Conservation (phyloP, 1,284 basidiomycete species). For the Puccinia horiana region DNA sequence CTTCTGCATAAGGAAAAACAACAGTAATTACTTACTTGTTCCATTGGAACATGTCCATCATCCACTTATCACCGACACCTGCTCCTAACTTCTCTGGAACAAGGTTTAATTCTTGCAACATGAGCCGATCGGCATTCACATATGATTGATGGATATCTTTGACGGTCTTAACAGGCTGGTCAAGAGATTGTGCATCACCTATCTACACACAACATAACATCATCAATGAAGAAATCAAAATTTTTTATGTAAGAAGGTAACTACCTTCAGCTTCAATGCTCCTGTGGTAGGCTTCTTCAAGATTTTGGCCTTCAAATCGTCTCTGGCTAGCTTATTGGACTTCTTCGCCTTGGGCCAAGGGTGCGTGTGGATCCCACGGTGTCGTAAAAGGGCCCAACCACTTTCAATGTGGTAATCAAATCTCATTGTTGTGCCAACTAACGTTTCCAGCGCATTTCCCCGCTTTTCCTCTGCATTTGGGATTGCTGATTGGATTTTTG, state of each 20-base stretch:
- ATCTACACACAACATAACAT: too few species aligned
- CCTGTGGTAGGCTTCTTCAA: background rate
- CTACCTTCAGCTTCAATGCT: background rate
- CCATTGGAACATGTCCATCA: too few species aligned
- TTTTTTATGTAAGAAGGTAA: too few species aligned
- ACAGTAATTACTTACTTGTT: background rate
- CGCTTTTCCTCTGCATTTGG: background rate
- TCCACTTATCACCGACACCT: too few species aligned
- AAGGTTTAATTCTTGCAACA: background rate
- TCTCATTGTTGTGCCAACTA: background rate
- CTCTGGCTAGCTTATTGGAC: conserved; percentile 1
- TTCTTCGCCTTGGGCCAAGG: conserved; percentile 6
- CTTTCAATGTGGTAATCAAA: conserved; percentile 7
- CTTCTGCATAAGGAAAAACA: too few species aligned
- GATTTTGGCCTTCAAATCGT: background rate
- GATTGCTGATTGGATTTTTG: background rate
- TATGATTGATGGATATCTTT: conserved; percentile 3
- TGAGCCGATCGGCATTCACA: background rate
- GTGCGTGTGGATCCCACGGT: background rate
- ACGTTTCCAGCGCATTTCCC: background rate
- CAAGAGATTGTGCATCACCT: too few species aligned
- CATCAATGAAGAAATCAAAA: too few species aligned
- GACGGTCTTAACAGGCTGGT: too few species aligned
- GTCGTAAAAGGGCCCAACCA: background rate
- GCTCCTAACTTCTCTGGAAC: too few species aligned